These are phyloP conservation scores for Trifolium repens DNA, from an alignment of 306 rosid species.

Conservation along the genomic window DNA sequence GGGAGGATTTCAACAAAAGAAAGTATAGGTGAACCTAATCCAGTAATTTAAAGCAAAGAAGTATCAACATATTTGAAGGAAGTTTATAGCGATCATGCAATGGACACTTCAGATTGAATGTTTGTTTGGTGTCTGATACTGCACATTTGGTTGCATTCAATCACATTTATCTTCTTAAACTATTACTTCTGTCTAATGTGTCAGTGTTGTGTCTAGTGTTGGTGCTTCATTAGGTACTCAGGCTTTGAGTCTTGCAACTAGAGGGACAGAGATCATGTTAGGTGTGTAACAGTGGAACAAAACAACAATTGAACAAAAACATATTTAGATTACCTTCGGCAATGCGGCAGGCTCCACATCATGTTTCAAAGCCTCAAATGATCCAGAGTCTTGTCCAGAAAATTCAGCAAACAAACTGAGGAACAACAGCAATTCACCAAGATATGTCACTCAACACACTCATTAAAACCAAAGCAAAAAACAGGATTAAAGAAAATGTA, in stretches of 20 bases:
- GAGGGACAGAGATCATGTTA: conserved; percentile 1
- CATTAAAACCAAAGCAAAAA: neutral
- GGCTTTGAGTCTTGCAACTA: conserved; percentile 11
- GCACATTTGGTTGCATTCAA: neutral
- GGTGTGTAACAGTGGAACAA: conserved; percentile 14
- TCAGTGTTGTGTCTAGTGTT: neutral
- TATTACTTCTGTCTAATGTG: neutral
- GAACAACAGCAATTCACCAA: conserved; percentile 35
- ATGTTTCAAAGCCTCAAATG: conserved; percentile 53
- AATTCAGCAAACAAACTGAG: conserved; percentile 65
- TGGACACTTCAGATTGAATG: neutral
- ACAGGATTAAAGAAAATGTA: neutral
- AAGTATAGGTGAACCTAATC: conserved; percentile 13
- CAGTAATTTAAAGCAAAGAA: conserved; percentile 25
- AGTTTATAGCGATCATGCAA: neutral
- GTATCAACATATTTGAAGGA: neutral
- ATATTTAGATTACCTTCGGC: conserved; percentile 64
- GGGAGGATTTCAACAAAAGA: conserved; percentile 1
- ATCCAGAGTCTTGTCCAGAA: conserved; percentile 51
- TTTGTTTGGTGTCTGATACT: neutral
- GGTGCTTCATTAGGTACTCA: neutral
- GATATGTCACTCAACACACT: conserved; percentile 15
- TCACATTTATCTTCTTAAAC: neutral
- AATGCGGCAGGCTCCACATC: conserved; percentile 60
- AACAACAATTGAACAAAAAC: neutral